A percentile compares a stretch with the other conserved stretches of the same genome.
Conservation (phyloP, 495 filamentous ascomycete genomes). For the Penicillium ochrochloron region DNA sequence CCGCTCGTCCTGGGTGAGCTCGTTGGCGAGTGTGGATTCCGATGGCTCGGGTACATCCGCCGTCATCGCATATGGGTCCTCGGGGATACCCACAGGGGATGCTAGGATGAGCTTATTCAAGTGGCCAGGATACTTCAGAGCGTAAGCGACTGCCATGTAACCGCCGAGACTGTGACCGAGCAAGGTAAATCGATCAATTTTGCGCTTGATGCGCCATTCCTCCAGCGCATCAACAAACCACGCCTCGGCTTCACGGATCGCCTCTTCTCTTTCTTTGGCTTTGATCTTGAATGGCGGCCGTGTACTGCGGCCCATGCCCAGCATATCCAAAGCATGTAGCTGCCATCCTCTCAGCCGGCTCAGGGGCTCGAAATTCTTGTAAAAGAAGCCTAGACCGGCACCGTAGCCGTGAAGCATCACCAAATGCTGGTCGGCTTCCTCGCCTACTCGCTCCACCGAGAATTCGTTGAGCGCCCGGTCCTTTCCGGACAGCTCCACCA, state of each 20-base stretch:
- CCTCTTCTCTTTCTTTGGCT: constrained; percentile 77
- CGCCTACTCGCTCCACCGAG: constrained; percentile 80
- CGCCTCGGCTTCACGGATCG: constrained; percentile 87
- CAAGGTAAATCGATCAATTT: constrained; percentile 90
- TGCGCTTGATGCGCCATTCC: constrained; percentile 87
- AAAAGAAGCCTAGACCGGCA: constrained; percentile 94
- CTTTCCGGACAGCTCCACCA: constrained; percentile 84
- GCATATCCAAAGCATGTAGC: constrained; percentile 86
- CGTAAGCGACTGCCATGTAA: constrained; percentile 92
- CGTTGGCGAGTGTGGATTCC: constrained; percentile 69
- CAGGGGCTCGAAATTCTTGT: constrained; percentile 92
- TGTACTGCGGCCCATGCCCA: constrained; percentile 91
- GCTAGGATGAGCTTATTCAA: constrained; percentile 95
- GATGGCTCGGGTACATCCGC: constrained; percentile 78
- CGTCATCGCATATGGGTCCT: constrained; percentile 88
- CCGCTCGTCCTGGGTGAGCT: constrained; percentile 76
- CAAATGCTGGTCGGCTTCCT: constrained; percentile 78
- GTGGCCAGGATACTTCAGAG: constrained; percentile 91
- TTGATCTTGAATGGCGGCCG: constrained; percentile 82
- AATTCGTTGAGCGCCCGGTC: constrained; percentile 92
- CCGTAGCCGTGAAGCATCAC: constrained; percentile 98
- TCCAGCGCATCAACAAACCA: constrained; percentile 98
- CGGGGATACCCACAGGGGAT: constrained; percentile 91
- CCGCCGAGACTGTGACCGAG: constrained; percentile 93
- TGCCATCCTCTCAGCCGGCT: constrained; percentile 81